Evolutionary conservation across 1,284 basidiomycete genomes (phyloP), one percentile per base, ranked within the genome.

Genomic region (Puccinia novopanici): DNA sequence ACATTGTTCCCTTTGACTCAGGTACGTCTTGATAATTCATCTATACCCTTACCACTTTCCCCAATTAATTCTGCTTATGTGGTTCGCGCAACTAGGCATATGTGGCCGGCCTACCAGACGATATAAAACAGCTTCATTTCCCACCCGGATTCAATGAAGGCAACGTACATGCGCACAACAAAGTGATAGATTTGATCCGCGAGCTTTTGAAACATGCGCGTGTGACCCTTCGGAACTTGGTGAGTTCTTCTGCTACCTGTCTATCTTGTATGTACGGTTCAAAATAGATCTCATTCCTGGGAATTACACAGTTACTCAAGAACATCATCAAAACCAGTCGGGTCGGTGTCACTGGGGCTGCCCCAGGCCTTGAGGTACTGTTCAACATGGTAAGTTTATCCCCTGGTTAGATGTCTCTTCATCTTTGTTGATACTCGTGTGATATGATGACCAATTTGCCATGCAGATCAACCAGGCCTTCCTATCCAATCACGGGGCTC

Each of bases 11-110:
- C 4, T 15, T 27, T 61, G 59, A 61, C 59, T 37, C 59, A 61
- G 59, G 59, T 61, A 5, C 15, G 30, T 37, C 15, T 61, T 61
- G 8, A 45, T 8, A 45, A 15, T 6, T 45, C 42, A 45, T 8
- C 15, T 8, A 45, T 8, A 8, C 42, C 6, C 6, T 45, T 8
- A 45, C 42, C 42, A 45, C 42, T 45, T 6, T 8, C 24, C 37
- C 3, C n/a, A n/a, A n/a, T n/a, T n/a, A n/a, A n/a, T n/a, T n/a
- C n/a, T n/a, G n/a, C n/a, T n/a, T n/a, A 8, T 67, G 24, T 67
- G 15, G n/a, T 42, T 40, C 65, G n/a, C n/a, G n/a, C n/a, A n/a
- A n/a, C n/a, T n/a, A 67, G 65, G 65, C 65, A n/a, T 40, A 67
- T 37, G 40, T 48, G 19, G 40, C 24, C 17, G 27, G 12, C 45